A percentile compares a stretch with the other conserved stretches of the same genome.
Conservation (phyloP, 2,329 filamentous ascomycete genomes). For the Penicillium sp. region DNA sequence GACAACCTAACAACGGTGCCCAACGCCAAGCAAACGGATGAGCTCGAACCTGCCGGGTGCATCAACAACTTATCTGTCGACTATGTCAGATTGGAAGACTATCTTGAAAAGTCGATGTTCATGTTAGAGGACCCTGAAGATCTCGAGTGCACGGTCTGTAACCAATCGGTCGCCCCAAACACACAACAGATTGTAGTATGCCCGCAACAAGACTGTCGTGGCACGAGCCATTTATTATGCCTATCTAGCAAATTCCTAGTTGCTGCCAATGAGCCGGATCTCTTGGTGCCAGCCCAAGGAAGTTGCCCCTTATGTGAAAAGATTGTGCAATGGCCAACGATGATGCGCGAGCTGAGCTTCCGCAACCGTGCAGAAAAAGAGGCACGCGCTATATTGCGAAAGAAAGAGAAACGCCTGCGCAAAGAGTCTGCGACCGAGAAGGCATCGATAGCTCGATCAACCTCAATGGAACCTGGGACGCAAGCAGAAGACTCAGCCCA, state of each 20-base stretch:
- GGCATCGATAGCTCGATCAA: not conserved
- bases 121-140: conserved; percentile 42
- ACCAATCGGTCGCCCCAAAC: conserved; percentile 35
- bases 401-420: conserved; percentile 46
- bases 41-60: conserved; percentile 35
- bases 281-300: conserved; percentile 68
- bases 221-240: conserved; percentile 58
- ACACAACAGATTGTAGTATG: conserved; percentile 55
- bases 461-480: conserved; percentile 13
- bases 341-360: conserved; percentile 81
- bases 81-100: conserved; percentile 53
- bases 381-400: conserved; percentile 65
- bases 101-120: conserved; percentile 55
- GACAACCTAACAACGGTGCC: conserved; percentile 16
- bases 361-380: conserved; percentile 71
- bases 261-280: conserved; percentile 36
- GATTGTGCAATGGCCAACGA: conserved; percentile 68
- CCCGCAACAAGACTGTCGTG: conserved; percentile 49
- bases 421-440: conserved; percentile 17
- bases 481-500: conserved; percentile 14
- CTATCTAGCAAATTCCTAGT: conserved; percentile 55
- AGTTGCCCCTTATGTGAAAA: conserved; percentile 70
- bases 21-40: conserved; percentile 6
- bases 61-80: conserved; percentile 54
- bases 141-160: conserved; percentile 55